Percentiles rank a stretch among this genome's conserved stretches.
phyloP scores from a whole-genome alignment of 352 stramenopile genomes.

The Globisporangium nunn region DNA sequence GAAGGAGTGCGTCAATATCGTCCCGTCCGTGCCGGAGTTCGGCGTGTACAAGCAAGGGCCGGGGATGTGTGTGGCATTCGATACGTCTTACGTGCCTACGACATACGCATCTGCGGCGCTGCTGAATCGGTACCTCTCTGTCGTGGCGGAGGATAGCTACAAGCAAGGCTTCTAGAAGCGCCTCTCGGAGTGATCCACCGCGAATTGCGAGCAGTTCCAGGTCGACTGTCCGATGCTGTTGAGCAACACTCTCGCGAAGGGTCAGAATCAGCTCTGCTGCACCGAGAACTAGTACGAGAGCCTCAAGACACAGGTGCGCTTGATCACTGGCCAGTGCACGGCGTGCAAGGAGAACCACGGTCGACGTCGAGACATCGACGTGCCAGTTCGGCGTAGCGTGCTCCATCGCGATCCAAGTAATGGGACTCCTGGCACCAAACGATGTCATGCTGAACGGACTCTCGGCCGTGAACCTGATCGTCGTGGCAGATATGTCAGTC shows the following conservation, averaged over 20 bases:
- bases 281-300: conserved; percentile 67
- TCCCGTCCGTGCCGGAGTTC: conserved; percentile 35
- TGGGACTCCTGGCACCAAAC: conserved; percentile 52
- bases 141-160: conserved; percentile 44
- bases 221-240: conserved; percentile 66
- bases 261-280: conserved; percentile 61
- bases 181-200: conserved; percentile 56
- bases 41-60: conserved; percentile 41
- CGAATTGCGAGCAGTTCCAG: conserved; percentile 58
- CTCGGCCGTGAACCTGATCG: conserved; percentile 74
- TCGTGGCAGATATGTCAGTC: conserved; percentile 64
- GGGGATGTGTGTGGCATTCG: conserved; percentile 54
- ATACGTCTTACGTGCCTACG: conserved; percentile 50
- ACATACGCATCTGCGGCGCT: conserved; percentile 24
- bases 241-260: conserved; percentile 42
- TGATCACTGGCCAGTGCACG: conserved; percentile 51
- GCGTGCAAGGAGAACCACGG: conserved; percentile 66
- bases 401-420: conserved; percentile 43
- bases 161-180: conserved; percentile 56
- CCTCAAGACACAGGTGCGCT: conserved; percentile 49
- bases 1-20: conserved; percentile 51
- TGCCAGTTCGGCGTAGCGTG: conserved; percentile 41
- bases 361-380: conserved; percentile 42
- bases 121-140: conserved; percentile 61
- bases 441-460: conserved; percentile 77